Evolutionary conservation across 805 yeast genomes (phyloP), one percentile per base, ranked within the genome.

Genomic region (Komagataella pseudopastoris): DNA sequence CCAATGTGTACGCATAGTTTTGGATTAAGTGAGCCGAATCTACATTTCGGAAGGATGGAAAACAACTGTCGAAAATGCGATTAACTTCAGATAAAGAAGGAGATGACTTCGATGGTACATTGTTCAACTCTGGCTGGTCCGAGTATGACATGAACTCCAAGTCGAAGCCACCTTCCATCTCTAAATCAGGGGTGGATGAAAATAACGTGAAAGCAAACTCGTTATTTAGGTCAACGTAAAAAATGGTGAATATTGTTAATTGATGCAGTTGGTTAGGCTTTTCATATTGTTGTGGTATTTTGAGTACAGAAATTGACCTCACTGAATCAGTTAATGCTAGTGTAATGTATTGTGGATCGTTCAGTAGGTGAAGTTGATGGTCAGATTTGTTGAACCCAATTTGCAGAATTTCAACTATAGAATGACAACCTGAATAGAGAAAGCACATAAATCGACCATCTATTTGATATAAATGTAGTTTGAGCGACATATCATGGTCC

Each of bases 401-500:
- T 14, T 67, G 64, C 22, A 65, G 54, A 8, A 58, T 59, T 30
- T 64, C 60, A 4, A 61, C 57, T n/a, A 70, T 51, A 1, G 61
- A 61, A 4, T 57, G 51, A 5, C 49, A 50, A 36, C 47, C n/a
- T 52, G 46, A 1, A 36, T 22, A 17, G 47, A 45, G 1, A 45
- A 17, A 30, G 39, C 14, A 23, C 55, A 18, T 17, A 6, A 17
- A 23, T 56, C 58, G 3, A 62, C 45, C 7, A 58, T 51, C 10
- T 65, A 60, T 1, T 72, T 59, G 2, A 61, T 55, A 30, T 5
- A 45, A 8, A 14, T 22, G n/a, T 51, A 84, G 52, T 50, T 61
- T 66, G 51, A 81, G 56, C 0, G 87, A 72, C 1, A 75, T 73
- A 56, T 87, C 95, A 0, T 61, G 55, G 6, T 75, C 70, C 46